Evolutionary conservation across 768 basidiomycete genomes (phyloP).

Genomic region (Lactarius evosmus): DNA sequence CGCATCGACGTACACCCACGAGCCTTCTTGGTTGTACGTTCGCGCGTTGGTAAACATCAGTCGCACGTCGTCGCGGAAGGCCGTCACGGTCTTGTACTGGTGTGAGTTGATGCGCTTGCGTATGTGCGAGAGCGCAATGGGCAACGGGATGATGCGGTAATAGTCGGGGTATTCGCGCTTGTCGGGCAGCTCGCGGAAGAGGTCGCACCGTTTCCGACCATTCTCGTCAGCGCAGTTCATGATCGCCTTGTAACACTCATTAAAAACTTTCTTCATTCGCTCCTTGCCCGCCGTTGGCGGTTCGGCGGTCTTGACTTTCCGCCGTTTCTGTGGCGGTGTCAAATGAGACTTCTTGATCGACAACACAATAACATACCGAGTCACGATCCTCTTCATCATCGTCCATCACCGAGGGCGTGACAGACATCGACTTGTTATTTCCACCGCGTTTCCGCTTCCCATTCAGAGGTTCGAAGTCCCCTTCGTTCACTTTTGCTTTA

Average conservation of each 20-base stretch:
- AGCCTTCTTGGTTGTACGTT: conserved; percentile 91
- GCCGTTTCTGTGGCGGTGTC: conserved; percentile 64
- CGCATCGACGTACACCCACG: conserved; percentile 92
- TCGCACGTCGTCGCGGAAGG: conserved; percentile 76
- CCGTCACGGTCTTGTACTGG: conserved; percentile 69
- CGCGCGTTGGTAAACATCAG: conserved; percentile 94
- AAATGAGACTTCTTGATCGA: not conserved
- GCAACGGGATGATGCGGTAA: conserved; percentile 80
- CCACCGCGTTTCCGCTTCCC: conserved; percentile 70
- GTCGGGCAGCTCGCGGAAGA: conserved; percentile 86
- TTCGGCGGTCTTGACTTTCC: conserved; percentile 67
- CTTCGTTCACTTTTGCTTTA: conserved; percentile 52
- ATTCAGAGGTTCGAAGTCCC: conserved; percentile 37
- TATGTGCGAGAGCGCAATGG: conserved; percentile 85
- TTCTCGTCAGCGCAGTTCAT: conserved; percentile 65
- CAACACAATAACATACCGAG: conserved; percentile 43
- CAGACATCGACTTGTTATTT: conserved; percentile 66
- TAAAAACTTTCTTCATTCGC: conserved; percentile 81
- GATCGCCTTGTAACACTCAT: conserved; percentile 72
- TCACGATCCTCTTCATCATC: conserved; percentile 80
- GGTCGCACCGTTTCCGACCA: conserved; percentile 77
- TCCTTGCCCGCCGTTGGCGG: conserved; percentile 58
- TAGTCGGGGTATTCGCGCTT: conserved; percentile 90
- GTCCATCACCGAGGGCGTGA: conserved; percentile 67
- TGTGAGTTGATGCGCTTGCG: conserved; percentile 67